Base-by-base conservation (phyloP, 345 rosid species). In the Melaleuca quinquenervia region DNA sequence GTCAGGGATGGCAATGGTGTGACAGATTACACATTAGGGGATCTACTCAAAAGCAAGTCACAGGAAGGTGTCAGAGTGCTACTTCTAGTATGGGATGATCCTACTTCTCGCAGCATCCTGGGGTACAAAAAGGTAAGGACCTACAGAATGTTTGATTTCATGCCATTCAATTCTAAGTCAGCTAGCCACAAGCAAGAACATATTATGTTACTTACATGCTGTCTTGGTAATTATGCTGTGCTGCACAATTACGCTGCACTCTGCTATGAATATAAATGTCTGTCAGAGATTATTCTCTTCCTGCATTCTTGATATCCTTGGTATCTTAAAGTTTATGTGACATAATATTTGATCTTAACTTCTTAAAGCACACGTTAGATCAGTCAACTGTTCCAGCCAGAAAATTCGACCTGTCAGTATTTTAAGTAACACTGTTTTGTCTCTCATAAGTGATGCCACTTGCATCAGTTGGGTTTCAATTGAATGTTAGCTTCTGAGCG, bases 31-130 rank as follows among this genome's bases (percentile, higher is more conserved):
- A 92, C 89, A 48, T 88, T 96, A 85, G 99, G 99, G 49, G 95
- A 94, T 83, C 94, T 96, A 88, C 95, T 96, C 50, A 96, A 93
- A 86, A 84, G n/a, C 36, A 96, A 96, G 90, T 96, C 99, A 85
- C 99, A 93, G 80, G 98, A 96, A 91, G 98, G 99, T 88, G 99
- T 96, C 22, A 88, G 98, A 86, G 99, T 96, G 84, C 92, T 96
- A 89, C 94, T 96, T 78, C 94, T 96, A 84, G 94, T 95, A 49
- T 96, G 99, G 99, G 99, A 96, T 93, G 99, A 96, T 92, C 99
- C 98, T 44, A 93, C 98, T 82, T 96, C 99, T 55, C 92, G 88
- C 87, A 94, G 95, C 91, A 83, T 96, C 87, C 75, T 95, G 51
- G 97, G 97, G 44, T 88, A 82, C 86, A 93, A 90, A 88, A 94